Evolutionary conservation across 2,329 filamentous ascomycete species (phyloP), one percentile per base, ranked within the genome.

Genomic region (Fusarium sp.): DNA sequence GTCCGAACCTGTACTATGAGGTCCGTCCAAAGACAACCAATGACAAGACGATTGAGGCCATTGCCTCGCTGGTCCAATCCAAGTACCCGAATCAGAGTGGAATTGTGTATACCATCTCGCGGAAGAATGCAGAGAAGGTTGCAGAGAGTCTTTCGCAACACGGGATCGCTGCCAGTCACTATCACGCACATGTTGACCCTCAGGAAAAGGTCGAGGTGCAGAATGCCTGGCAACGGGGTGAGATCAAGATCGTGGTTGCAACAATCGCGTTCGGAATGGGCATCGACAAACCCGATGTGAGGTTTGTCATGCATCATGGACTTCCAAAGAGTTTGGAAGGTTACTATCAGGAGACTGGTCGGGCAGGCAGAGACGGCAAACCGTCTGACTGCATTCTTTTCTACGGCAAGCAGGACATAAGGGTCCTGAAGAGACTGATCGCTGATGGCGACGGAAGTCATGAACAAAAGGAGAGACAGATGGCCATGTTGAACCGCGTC

Each of bases 221-320:
- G 82, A 89, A 89, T 70, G 83, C 91, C 34, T 99, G 97, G 97
- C 97, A 99, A 82, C 85, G 84, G 50, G 95, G 95, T 7, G 85
- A 87, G 61, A 90, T 92, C 78, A 93, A 98, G 76, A 94, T 99
- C 37, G 97, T 99, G 50, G 97, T 99, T 59, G 97, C 97, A 23
- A 99, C 97, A 0, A 98, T 99, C 82, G 97, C 97, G 27, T 99
- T 99, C 81, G 97, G 97, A 8, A 99, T 99, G 97, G 97, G 97
- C n/a, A 99, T 99, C 75, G 97, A 99, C 85, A 99, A 99, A 82
- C 91, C 95, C 1, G 93, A 99, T 81, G 97, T 99, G 57, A 93
- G 97, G 32, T 99, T 97, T 81, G 97, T 99, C 37, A 94, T 99
- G 45, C 97, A 99, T 80, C 93, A 97, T 78, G 94, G 92, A 50